These are phyloP conservation scores for Aspergillus affinis DNA, from an alignment of 495 filamentous ascomycete genomes.

Conservation along the genomic window DNA sequence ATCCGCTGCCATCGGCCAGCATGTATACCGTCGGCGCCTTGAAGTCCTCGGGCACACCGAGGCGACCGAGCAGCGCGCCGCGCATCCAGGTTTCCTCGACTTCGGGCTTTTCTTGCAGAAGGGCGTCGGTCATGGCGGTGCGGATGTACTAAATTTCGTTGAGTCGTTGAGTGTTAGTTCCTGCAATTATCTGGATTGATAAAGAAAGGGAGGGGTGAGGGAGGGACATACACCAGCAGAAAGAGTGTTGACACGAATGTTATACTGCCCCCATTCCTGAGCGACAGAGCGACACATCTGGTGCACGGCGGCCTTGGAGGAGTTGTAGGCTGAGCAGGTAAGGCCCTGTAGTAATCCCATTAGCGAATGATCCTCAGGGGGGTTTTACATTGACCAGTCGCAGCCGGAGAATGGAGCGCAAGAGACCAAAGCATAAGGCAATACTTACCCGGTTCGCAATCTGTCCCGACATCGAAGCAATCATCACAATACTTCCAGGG, in stretches of 20 bases:
- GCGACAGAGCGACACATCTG: slow-evolving; percentile 64
- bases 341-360: slow-evolving; percentile 41
- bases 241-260: slow-evolving; percentile 41
- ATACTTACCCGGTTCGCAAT: slow-evolving; percentile 59
- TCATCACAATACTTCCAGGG: slow-evolving; percentile 65
- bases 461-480: slow-evolving; percentile 77
- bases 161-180: slow-evolving; percentile 10
- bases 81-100: slow-evolving; percentile 38
- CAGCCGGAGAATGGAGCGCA: too few species aligned
- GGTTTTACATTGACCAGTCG: too few species aligned
- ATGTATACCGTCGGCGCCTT: slow-evolving; percentile 43
- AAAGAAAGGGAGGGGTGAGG: too few species aligned
- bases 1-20: slow-evolving; percentile 42
- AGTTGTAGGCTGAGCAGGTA: slow-evolving; percentile 65
- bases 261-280: slow-evolving; percentile 58
- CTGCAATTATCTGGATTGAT: not conserved
- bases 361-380: too few species aligned
- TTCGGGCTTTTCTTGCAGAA: slow-evolving; percentile 59
- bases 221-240: slow-evolving; percentile 41
- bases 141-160: slow-evolving; percentile 41
- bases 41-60: slow-evolving; percentile 42
- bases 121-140: slow-evolving; percentile 38
- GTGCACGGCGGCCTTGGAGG: slow-evolving; percentile 64
- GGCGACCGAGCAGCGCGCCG: slow-evolving; percentile 37
- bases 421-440: too few species aligned